Percentiles rank a stretch among this genome's conserved stretches.
Evolutionary conservation across 2,329 filamentous ascomycete species (phyloP).

Genomic region (Arthrobotrys megalospora): DNA sequence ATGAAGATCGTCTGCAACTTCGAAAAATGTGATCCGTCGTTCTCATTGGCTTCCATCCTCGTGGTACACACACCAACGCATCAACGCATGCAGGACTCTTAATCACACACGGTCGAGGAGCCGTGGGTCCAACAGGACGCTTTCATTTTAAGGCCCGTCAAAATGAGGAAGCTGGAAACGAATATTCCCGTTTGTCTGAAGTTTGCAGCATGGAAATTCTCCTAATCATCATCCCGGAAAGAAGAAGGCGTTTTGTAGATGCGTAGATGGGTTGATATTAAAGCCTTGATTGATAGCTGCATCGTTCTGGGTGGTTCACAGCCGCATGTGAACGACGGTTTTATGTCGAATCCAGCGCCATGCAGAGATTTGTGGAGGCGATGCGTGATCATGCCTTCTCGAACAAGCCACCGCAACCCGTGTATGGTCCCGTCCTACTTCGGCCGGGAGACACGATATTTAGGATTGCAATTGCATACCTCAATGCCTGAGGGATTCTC

Average conservation of each 20-base stretch:
- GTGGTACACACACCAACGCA: slow-evolving; percentile 53
- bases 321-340: slow-evolving; percentile 44
- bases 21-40: slow-evolving; percentile 46
- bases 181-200: slow-evolving; percentile 8
- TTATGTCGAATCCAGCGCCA: slow-evolving; percentile 44
- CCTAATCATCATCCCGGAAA: slow-evolving; percentile 30
- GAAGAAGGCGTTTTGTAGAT: slow-evolving; percentile 32
- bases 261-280: background rate
- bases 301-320: slow-evolving; percentile 20
- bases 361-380: slow-evolving; percentile 28
- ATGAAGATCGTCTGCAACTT: slow-evolving; percentile 33
- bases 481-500: background rate
- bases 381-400: slow-evolving; percentile 28
- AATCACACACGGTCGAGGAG: slow-evolving; percentile 53
- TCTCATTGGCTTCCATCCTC: slow-evolving; percentile 47
- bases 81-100: slow-evolving; percentile 49
- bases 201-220: slow-evolving; percentile 27
- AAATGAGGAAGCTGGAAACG: slow-evolving; percentile 42
- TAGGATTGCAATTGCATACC: slow-evolving; percentile 1
- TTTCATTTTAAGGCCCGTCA: slow-evolving; percentile 20
- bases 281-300: slow-evolving; percentile 10
- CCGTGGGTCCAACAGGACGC: slow-evolving; percentile 36
- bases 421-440: slow-evolving; percentile 36
- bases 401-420: slow-evolving; percentile 32
- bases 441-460: slow-evolving; percentile 14